Evolutionary conservation across 2,329 filamentous ascomycete species (phyloP).

Genomic region (Pezicula rhizophila): DNA sequence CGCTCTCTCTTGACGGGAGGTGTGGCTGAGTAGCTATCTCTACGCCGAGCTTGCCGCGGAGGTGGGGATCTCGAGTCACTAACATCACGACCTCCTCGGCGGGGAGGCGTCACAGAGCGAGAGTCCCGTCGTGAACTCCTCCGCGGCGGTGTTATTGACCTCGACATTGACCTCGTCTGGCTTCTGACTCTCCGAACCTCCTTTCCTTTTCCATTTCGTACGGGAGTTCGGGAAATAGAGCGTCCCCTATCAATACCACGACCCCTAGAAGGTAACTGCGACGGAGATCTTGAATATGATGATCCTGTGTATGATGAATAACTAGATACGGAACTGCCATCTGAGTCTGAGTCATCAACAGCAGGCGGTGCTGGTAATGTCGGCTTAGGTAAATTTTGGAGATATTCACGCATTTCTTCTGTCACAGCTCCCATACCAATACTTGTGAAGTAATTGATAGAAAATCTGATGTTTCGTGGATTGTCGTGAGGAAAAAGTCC

Average conservation of each 20-base stretch:
- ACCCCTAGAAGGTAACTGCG: slow-evolving; percentile 16
- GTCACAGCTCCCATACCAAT: slow-evolving; percentile 94
- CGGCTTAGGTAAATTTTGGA: slow-evolving; percentile 87
- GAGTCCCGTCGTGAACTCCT: slow-evolving; percentile 8
- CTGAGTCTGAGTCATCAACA: slow-evolving; percentile 56
- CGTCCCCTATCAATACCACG: slow-evolving; percentile 13
- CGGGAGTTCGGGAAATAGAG: slow-evolving; percentile 14
- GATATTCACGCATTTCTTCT: slow-evolving; percentile 86
- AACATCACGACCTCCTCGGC: slow-evolving; percentile 11
- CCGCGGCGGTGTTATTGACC: slow-evolving; percentile 16
- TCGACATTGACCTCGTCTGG: slow-evolving; percentile 19
- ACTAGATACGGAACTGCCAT: slow-evolving; percentile 61
- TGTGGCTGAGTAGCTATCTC: slow-evolving; percentile 13
- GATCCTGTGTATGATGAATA: slow-evolving; percentile 70
- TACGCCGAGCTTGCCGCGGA: slow-evolving; percentile 9
- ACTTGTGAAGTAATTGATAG: slow-evolving; percentile 98
- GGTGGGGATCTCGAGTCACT: slow-evolving; percentile 21
- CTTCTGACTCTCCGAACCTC: slow-evolving; percentile 19
- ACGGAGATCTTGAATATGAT: slow-evolving; percentile 44
- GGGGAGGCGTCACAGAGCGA: slow-evolving; percentile 17
- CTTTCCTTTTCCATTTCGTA: slow-evolving; percentile 12
- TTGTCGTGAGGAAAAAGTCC: slow-evolving; percentile 89
- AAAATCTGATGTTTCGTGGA: slow-evolving; percentile 85
- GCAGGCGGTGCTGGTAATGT: slow-evolving; percentile 61
- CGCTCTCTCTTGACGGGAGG: slow-evolving; percentile 15